Evolutionary conservation across 257 asterid genomes (phyloP).

Genomic region (Fraxinus quadrangulata): DNA sequence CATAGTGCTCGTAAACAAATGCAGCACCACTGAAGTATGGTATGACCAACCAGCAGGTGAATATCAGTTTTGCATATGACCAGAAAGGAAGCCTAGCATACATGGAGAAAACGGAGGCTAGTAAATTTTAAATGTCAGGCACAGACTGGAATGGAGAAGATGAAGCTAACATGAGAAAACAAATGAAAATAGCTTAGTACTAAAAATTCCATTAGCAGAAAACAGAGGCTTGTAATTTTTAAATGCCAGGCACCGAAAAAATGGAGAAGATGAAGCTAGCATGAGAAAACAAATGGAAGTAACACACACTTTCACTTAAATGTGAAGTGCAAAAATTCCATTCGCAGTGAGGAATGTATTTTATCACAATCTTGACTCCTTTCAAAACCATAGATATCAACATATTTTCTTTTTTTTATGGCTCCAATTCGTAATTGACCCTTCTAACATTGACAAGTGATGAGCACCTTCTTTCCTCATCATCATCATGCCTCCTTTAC

Average conservation of each 20-base stretch:
- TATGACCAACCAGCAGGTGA: constrained; percentile 95
- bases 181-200: neutral
- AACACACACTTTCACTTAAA: neutral
- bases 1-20: constrained; percentile 78
- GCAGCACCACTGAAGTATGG: constrained; percentile 98
- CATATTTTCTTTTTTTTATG: neutral
- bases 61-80: constrained; percentile 83
- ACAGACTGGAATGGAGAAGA: neutral
- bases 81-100: constrained; percentile 86
- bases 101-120: neutral
- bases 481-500: neutral
- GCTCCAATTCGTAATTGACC: neutral
- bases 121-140: neutral
- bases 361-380: neutral
- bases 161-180: neutral
- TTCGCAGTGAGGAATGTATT: neutral
- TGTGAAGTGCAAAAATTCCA: no score
- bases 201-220: neutral
- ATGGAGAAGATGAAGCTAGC: neutral
- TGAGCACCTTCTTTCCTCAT: neutral
- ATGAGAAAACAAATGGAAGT: neutral
- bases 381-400: neutral
- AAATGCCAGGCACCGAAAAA: neutral
- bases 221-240: neutral
- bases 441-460: neutral